Conservation (phyloP, 768 basidiomycete species). For the Strobilomyces echinocephalus region DNA sequence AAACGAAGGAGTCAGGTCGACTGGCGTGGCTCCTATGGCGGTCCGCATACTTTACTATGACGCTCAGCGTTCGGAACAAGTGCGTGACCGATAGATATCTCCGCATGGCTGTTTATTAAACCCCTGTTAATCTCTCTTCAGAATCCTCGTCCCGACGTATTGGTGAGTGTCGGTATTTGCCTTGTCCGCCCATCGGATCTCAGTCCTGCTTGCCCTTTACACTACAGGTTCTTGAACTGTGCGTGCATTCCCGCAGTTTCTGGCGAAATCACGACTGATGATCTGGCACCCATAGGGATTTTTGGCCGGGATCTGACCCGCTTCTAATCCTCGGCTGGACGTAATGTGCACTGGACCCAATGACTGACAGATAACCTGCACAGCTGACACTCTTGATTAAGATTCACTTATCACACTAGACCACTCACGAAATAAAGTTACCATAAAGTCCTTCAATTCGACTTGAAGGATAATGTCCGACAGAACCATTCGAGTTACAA, state of each 20-base stretch:
- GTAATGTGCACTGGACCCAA: neutral
- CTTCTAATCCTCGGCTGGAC: conserved; percentile 39
- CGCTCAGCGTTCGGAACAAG: conserved; percentile 69
- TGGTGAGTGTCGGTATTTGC: conserved; percentile 40
- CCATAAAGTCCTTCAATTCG: conserved; percentile 7
- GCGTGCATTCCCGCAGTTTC: conserved; percentile 19
- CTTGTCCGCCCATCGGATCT: conserved; percentile 14
- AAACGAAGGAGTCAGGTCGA: conserved; percentile 60
- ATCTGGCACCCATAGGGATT: conserved; percentile 45
- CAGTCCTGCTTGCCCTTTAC: conserved; percentile 1
- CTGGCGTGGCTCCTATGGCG: conserved; percentile 79
- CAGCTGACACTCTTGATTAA: neutral
- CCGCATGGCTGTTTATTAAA: conserved; percentile 7
- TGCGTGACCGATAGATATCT: conserved; percentile 29
- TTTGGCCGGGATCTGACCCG: conserved; percentile 71
- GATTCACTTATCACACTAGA: neutral
- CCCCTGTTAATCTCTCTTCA: conserved; percentile 19
- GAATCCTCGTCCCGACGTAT: conserved; percentile 63
- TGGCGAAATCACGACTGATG: conserved; percentile 15
- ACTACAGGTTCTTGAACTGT: conserved; percentile 67
- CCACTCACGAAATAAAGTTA: conserved; percentile 11
- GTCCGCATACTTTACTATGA: conserved; percentile 77
- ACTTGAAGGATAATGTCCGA: conserved; percentile 15
- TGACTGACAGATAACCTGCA: neutral
- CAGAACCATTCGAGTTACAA: conserved; percentile 11